phyloP scores from a whole-genome alignment of 805 yeast genomes.

The Yarrowia sp. region DNA sequence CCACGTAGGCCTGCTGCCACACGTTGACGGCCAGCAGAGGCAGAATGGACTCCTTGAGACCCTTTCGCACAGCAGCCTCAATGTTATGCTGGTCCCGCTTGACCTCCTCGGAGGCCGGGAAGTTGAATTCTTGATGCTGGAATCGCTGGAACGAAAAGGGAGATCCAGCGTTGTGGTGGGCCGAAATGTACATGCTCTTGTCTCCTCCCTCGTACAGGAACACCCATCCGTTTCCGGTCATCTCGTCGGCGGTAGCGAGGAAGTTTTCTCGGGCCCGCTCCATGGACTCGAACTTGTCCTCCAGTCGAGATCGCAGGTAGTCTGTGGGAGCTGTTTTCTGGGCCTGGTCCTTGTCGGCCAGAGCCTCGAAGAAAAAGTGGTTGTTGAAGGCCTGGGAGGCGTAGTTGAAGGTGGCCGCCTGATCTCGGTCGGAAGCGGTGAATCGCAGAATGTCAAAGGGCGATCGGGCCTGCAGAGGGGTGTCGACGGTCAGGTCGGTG shows the following conservation, averaged over 20 bases:
- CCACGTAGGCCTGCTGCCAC: slow-evolving; percentile 89
- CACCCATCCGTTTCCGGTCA: slow-evolving; percentile 88
- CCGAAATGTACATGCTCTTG: slow-evolving; percentile 65
- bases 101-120: slow-evolving; percentile 61
- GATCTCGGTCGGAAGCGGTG: slow-evolving; percentile 69
- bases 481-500: slow-evolving; percentile 73
- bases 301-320: slow-evolving; percentile 54
- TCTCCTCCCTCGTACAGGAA: slow-evolving; percentile 76
- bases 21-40: slow-evolving; percentile 80
- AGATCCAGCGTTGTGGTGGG: slow-evolving; percentile 89
- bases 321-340: slow-evolving; percentile 48
- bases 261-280: slow-evolving; percentile 77
- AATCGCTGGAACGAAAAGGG: slow-evolving; percentile 68
- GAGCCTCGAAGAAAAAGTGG: slow-evolving; percentile 81
- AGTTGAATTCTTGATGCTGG: slow-evolving; percentile 78
- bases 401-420: slow-evolving; percentile 76
- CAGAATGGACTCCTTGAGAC: slow-evolving; percentile 53
- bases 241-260: slow-evolving; percentile 68
- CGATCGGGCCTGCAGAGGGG: slow-evolving; percentile 75
- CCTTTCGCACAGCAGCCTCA: slow-evolving; percentile 55
- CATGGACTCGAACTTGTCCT: slow-evolving; percentile 73
- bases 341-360: slow-evolving; percentile 47
- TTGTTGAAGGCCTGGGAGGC: slow-evolving; percentile 94
- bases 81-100: slow-evolving; percentile 50
- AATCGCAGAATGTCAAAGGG: slow-evolving; percentile 71